Percentiles rank a stretch among this genome's conserved stretches.
Conservation (phyloP, 805 yeast genomes). For the Kluyveromyces starmeri region DNA sequence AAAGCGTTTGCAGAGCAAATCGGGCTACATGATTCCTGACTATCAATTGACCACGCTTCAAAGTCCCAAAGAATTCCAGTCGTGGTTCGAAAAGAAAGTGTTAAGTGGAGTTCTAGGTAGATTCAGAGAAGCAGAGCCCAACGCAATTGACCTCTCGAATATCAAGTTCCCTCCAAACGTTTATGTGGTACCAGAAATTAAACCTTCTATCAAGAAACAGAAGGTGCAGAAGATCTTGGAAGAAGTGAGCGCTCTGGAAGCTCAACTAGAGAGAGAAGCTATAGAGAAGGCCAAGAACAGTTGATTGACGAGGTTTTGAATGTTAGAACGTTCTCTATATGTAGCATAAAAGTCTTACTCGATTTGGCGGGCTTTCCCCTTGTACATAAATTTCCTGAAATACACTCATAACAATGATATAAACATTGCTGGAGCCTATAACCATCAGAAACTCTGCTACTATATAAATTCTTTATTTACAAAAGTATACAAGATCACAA, state of each 20-base stretch:
- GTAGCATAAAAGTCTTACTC: too few relatives aligned
- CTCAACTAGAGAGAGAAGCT: slow-evolving; percentile 17
- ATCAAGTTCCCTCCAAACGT: slow-evolving; percentile 53
- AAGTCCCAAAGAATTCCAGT: slow-evolving; percentile 23
- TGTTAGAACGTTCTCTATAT: too few relatives aligned
- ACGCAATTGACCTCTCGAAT: slow-evolving; percentile 55
- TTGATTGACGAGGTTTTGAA: too few relatives aligned
- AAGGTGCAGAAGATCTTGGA: slow-evolving; percentile 38
- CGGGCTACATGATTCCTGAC: slow-evolving; percentile 35
- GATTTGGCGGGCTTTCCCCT: too few relatives aligned
- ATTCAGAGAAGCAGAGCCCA: slow-evolving; percentile 61
- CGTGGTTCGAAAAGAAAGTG: slow-evolving; percentile 22
- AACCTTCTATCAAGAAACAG: slow-evolving; percentile 37
- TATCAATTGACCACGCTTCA: slow-evolving; percentile 26
- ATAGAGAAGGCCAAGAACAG: slow-evolving; percentile 16
- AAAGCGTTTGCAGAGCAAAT: slow-evolving; percentile 27
- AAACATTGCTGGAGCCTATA: too few relatives aligned
- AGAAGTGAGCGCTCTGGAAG: slow-evolving; percentile 35
- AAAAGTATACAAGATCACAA: too few relatives aligned
- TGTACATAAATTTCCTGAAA: too few relatives aligned
- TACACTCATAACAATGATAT: too few relatives aligned
- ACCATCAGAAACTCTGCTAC: too few relatives aligned
- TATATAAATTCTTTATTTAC: too few relatives aligned
- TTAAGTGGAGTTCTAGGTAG: slow-evolving; percentile 27
- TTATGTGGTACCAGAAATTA: slow-evolving; percentile 43